Evolutionary conservation across 2,329 filamentous ascomycete species (phyloP).

Genomic region (Aspergillus uvarum): DNA sequence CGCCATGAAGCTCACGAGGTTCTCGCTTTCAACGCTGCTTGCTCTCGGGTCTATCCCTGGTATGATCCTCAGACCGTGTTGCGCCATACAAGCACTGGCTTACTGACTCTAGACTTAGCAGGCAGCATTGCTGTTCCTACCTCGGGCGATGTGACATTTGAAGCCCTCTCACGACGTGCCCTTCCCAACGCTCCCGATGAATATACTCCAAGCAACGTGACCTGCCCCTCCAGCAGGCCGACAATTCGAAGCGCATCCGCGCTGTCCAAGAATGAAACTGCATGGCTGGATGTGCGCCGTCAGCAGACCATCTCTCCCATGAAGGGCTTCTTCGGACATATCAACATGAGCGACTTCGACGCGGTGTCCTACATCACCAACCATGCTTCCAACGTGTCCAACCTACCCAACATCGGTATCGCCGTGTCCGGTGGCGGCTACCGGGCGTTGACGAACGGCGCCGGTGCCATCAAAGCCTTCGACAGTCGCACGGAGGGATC

Average conservation of each 20-base stretch:
- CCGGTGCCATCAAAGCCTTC: conserved; percentile 76
- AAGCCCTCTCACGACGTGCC: conserved; percentile 34
- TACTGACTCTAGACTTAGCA: not conserved
- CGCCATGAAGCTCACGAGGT: not conserved
- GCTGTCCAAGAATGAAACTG: conserved; percentile 69
- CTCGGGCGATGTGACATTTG: not conserved
- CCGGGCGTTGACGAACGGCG: conserved; percentile 78
- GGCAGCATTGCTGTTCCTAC: not conserved
- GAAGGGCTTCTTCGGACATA: conserved; percentile 68
- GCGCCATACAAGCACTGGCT: too few species aligned
- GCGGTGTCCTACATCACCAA: conserved; percentile 66
- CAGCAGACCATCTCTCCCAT: conserved; percentile 72
- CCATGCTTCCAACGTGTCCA: conserved; percentile 54
- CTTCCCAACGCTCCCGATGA: conserved; percentile 61
- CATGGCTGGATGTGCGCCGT: conserved; percentile 72
- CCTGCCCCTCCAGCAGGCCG: conserved; percentile 69
- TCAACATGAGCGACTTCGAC: conserved; percentile 74
- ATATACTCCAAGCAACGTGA: conserved; percentile 68
- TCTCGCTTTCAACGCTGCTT: not conserved
- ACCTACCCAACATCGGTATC: conserved; percentile 71
- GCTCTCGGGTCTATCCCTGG: not conserved
- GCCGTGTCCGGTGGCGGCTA: conserved; percentile 84
- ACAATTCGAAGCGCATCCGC: conserved; percentile 62
- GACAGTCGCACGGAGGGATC: conserved; percentile 68
- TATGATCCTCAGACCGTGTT: not conserved